Base-by-base conservation (phyloP, 805 yeast species). In the Candida caryicola region DNA sequence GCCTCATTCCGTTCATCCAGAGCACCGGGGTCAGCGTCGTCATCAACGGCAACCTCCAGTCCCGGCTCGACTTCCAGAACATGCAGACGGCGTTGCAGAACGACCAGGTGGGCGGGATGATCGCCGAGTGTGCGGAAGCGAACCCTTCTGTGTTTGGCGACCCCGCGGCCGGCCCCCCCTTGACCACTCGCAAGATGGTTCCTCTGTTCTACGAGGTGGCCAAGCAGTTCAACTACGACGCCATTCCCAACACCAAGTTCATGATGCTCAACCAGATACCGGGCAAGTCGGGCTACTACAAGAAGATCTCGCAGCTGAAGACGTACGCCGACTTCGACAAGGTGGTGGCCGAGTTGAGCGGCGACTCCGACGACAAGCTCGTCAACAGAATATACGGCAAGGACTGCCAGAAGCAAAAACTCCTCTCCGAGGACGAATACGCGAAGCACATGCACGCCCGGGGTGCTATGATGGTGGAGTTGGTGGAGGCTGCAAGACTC, bases 41-140 rank as follows among this genome's bases (percentile, higher is more conserved):
- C 2, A 80, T 90, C 25, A 93, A 93, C 57, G 99, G 99, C 4
- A 87, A 77, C 16, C 62, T 93, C 3, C 62, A 62, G 34, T 68
- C 76, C 34, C 66, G 79, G 31, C 44, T 52, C 3, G 93, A 90
- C 39, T 77, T 74, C 43, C 43, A 49, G 5, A 63, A 65, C 17
- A 53, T 90, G 29, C 82, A 77, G 51, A 48, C 60, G 7, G 56
- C 61, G n/a, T 76, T 74, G 48, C 77, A 81, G 1, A 71, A 73
- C 1, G 76, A 76, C 36, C 63, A 53, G 7, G 47, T 83, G n/a
- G 95, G 98, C 3, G 90, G 87, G 5, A 91, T 93, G 99, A 80
- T 90, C 52, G 99, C 97, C 1, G 83, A 87, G 23, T 79, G 80
- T 21, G 98, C 97, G 0, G 98, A 93, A 61, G 55, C 74, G 5